Evolutionary conservation across 2,329 filamentous ascomycete species (phyloP).

Genomic region (Pseudopyrenochaeta lycopersici): DNA sequence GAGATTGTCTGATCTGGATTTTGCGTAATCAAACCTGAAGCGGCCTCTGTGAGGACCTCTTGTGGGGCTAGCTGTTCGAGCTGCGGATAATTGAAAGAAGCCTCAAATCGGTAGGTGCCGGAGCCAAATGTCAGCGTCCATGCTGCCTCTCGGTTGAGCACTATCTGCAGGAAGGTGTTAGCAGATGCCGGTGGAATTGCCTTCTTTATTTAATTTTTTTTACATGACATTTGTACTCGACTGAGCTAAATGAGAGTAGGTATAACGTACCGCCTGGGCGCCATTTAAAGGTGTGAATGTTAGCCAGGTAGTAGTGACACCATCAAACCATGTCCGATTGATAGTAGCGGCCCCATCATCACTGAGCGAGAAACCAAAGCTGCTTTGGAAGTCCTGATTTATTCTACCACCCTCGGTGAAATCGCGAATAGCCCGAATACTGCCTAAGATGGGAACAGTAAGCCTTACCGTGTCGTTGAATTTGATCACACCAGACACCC

Average conservation of each 20-base stretch:
- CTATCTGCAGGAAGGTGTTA: background rate
- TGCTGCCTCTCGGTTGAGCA: constrained; percentile 33
- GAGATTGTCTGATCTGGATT: constrained; percentile 60
- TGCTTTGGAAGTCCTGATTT: constrained; percentile 63
- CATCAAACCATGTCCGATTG: constrained; percentile 69
- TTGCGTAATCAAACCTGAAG: constrained; percentile 57
- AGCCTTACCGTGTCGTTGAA: constrained; percentile 68
- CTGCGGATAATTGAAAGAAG: constrained; percentile 70
- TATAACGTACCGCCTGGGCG: constrained; percentile 18
- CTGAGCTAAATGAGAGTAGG: too few relatives aligned
- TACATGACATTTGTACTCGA: too few relatives aligned
- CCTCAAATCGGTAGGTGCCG: constrained; percentile 67
- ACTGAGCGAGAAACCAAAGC: constrained; percentile 54
- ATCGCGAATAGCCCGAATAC: constrained; percentile 70
- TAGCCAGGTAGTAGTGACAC: constrained; percentile 65
- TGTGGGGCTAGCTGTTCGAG: constrained; percentile 61
- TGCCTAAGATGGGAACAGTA: constrained; percentile 67
- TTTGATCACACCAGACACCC: constrained; percentile 62
- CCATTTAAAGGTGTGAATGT: constrained; percentile 50
- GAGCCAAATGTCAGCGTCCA: constrained; percentile 58
- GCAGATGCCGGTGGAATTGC: background rate
- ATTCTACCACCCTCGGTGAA: constrained; percentile 67
- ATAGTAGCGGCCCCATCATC: constrained; percentile 58
- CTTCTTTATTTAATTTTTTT: too few relatives aligned
- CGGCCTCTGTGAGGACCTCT: constrained; percentile 61